Evolutionary conservation across 2,329 filamentous ascomycete genomes (phyloP), one percentile per base, ranked within the genome.

Genomic region (Ascochyta pisi): DNA sequence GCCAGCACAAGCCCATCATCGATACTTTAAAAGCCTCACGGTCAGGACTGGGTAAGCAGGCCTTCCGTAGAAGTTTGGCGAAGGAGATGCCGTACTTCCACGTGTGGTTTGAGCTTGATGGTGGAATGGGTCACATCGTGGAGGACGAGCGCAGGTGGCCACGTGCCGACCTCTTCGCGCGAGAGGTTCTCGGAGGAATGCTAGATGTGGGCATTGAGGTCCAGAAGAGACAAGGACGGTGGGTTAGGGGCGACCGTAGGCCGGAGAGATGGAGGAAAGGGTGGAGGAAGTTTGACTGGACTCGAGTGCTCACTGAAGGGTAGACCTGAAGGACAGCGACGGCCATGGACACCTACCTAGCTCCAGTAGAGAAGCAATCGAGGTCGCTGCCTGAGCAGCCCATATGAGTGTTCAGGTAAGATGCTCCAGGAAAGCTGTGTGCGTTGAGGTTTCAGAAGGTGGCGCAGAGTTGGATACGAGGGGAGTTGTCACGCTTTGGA

Each of bases 71-170:
- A 53, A 89, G 85, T 19, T 81, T 99, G 58, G 91, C 91, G 12
- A 96, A 96, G 78, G 94, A 99, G 79, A 94, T 96, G 90, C 94
- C 96, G 0, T 99, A 99, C 75, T 99, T 99, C 69, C 95, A 99
- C 74, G 94, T 76, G 4, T 99, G 94, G 93, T 98, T 98, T 73
- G 86, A 87, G 48, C 80, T 99, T 1, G 93, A 99, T 71, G 95
- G 95, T 2, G 95, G 95, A 0, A 77, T 99, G 62, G 95, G 92
- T 0, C 95, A 99, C 74, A 82, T 99, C 8, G 90, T 99, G 0
- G 95, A 99, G 77, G 91, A 99, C 66, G 81, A 87, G 26, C 84
- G 86, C 44, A 82, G 87, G 46, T 99, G 95, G 95, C 96, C 96
- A 0, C 86, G 84, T 66, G 94, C 94, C 0, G 95, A 99, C 76